Conservation (phyloP, 2,329 filamentous ascomycete species). For the Arthroderma sp. region DNA sequence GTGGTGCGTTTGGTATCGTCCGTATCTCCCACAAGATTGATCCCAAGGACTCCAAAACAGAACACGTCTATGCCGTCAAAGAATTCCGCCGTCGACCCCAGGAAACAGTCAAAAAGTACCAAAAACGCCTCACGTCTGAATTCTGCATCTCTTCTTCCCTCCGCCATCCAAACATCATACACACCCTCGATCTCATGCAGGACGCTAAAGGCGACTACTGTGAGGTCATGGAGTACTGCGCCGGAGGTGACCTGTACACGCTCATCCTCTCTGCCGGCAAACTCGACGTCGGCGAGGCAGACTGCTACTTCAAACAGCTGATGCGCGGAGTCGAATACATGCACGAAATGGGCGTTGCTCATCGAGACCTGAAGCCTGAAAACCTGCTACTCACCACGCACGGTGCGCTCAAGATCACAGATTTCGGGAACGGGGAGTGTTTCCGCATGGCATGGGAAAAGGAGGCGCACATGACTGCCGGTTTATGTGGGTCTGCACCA, state of each 20-base stretch:
- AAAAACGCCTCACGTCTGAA: conserved; percentile 90
- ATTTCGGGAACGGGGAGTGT: conserved; percentile 97
- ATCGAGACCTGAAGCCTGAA: conserved; percentile 92
- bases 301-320: conserved; percentile 98
- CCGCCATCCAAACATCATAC: conserved; percentile 94
- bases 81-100: conserved; percentile 91
- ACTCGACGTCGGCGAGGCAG: conserved; percentile 76
- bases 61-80: conserved; percentile 94
- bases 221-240: conserved; percentile 99
- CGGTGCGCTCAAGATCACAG: conserved; percentile 90
- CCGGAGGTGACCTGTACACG: conserved; percentile 89
- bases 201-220: conserved; percentile 96
- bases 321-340: conserved; percentile 99
- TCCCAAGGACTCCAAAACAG: conserved; percentile 59
- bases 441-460: conserved; percentile 99
- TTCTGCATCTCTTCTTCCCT: conserved; percentile 98
- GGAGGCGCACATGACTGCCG: conserved; percentile 94
- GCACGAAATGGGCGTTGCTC: conserved; percentile 97
- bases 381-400: conserved; percentile 88
- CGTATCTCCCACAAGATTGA: conserved; percentile 93
- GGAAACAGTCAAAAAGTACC: conserved; percentile 93
- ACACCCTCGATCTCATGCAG: conserved; percentile 87
- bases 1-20: conserved; percentile 93
- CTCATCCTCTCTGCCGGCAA: conserved; percentile 83
- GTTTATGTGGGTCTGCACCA: conserved; percentile 87